Conservation (phyloP, 768 basidiomycete species). For the Naganishia friedmannii region DNA sequence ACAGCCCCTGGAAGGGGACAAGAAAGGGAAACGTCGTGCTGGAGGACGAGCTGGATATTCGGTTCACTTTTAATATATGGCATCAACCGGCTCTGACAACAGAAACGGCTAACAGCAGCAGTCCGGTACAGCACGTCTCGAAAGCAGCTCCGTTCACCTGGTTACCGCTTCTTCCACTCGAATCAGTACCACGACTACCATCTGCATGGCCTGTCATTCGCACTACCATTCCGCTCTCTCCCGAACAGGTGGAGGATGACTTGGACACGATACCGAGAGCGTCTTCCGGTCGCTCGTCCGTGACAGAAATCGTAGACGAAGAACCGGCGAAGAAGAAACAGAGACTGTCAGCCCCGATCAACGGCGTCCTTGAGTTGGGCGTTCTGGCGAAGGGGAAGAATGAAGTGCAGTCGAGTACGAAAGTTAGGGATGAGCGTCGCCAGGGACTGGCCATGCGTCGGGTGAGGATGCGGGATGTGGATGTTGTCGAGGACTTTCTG, state of each 20-base stretch:
- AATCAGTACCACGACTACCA: neutral
- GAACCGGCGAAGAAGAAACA: conserved; percentile 6
- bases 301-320: neutral
- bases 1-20: neutral
- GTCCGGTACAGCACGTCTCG: neutral
- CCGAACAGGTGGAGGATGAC: neutral
- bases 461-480: conserved; percentile 17
- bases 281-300: neutral
- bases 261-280: neutral
- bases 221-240: neutral
- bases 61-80: conserved; percentile 23
- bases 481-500: conserved; percentile 19
- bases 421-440: neutral
- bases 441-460: neutral
- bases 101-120: neutral
- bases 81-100: neutral
- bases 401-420: neutral
- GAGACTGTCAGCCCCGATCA: neutral
- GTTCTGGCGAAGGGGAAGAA: neutral
- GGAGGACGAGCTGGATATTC: neutral
- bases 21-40: neutral
- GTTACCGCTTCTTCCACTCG: conserved; percentile 25
- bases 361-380: neutral
- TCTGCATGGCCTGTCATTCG: too few species aligned
- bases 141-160: conserved; percentile 7